Conservation (phyloP, 495 filamentous ascomycete genomes). For the Penicillium egyptiacum region DNA sequence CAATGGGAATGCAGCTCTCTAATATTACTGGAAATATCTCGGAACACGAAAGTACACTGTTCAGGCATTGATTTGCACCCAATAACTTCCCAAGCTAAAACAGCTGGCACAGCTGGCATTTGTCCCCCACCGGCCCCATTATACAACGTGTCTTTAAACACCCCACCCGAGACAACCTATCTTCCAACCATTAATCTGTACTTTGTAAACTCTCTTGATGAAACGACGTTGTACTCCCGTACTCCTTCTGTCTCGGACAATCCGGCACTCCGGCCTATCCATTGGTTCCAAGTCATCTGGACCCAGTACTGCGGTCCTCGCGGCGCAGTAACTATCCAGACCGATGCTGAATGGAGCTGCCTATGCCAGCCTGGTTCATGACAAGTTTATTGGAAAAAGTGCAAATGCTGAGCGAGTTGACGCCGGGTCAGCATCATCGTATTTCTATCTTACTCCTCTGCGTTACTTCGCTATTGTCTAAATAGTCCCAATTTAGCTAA, state of each 20-base stretch:
- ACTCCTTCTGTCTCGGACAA: not conserved
- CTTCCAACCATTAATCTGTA: not conserved
- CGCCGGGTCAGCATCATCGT: slow-evolving; percentile 4
- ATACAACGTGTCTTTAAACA: slow-evolving; percentile 21
- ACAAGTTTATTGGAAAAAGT: slow-evolving; percentile 2
- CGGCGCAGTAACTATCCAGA: slow-evolving; percentile 6
- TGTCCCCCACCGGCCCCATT: slow-evolving; percentile 21
- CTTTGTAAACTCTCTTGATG: not conserved
- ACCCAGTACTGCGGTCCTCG: slow-evolving; percentile 20
- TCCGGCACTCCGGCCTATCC: not conserved
- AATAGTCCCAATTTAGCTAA: not conserved
- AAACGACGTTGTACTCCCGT: not conserved
- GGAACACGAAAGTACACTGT: not conserved
- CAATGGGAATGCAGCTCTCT: not conserved
- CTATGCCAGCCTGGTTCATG: slow-evolving; percentile 7
- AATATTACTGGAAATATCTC: not conserved
- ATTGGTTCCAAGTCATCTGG: slow-evolving; percentile 14
- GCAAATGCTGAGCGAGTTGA: not conserved
- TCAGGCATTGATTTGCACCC: slow-evolving; percentile 11
- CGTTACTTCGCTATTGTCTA: not conserved
- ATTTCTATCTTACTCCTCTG: not conserved
- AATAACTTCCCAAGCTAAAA: not conserved
- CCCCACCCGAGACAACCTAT: slow-evolving; percentile 8
- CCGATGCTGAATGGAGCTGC: not conserved
- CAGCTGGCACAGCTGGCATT: slow-evolving; percentile 1